A percentile compares a stretch with the other conserved stretches of the same genome.
Conservation (phyloP, 768 basidiomycete species). For the Calocera cornea region DNA sequence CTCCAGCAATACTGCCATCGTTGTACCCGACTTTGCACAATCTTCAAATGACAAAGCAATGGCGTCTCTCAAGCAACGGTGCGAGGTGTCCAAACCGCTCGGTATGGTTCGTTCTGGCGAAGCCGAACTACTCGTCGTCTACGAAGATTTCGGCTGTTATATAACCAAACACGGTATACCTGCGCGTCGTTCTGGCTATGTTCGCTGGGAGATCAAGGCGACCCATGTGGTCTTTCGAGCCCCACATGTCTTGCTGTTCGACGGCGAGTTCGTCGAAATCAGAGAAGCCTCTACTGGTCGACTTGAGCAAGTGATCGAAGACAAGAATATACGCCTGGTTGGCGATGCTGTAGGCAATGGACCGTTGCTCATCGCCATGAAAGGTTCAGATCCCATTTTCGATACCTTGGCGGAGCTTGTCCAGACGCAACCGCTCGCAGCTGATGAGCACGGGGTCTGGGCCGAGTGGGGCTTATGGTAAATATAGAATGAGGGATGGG, state of each 20-base stretch:
- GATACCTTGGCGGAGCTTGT: constrained; percentile 52
- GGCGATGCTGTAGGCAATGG: constrained; percentile 23
- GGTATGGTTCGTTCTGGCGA: constrained; percentile 47
- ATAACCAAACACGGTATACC: constrained; percentile 58
- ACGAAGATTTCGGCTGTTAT: constrained; percentile 67
- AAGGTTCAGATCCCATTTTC: constrained; percentile 47
- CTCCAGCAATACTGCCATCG: constrained; percentile 20
- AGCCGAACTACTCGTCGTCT: constrained; percentile 54
- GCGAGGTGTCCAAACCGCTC: constrained; percentile 46
- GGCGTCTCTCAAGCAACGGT: constrained; percentile 42
- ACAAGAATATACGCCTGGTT: constrained; percentile 42
- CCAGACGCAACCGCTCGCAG: constrained; percentile 46
- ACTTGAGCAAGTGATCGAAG: constrained; percentile 76
- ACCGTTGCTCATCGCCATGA: constrained; percentile 50
- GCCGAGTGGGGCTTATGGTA: background rate
- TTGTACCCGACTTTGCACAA: constrained; percentile 48
- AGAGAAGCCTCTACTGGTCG: constrained; percentile 48
- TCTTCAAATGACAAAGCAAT: constrained; percentile 30
- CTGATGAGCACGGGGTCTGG: background rate
- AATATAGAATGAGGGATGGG: background rate
- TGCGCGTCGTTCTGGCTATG: constrained; percentile 43
- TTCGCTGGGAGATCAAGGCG: constrained; percentile 69
- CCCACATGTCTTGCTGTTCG: constrained; percentile 57
- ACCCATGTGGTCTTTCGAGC: constrained; percentile 47
- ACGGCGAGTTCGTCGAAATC: constrained; percentile 60